Conservation (phyloP, 2,329 filamentous ascomycete genomes). For the Nannizziopsis barbatae region DNA sequence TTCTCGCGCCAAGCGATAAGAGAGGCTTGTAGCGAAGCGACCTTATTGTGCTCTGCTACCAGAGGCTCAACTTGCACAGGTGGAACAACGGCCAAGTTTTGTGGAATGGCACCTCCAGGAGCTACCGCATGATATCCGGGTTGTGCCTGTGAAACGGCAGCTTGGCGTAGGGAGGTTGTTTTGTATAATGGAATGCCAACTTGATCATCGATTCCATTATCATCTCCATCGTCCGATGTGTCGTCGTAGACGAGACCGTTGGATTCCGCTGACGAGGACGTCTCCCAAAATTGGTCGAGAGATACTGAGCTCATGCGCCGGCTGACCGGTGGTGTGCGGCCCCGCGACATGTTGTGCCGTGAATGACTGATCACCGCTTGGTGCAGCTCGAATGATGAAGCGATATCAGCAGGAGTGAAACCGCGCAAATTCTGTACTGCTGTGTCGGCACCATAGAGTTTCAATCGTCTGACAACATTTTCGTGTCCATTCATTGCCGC, state of each 20-base stretch:
- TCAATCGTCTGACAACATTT: constrained; percentile 64
- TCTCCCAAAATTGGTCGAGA: constrained; percentile 56
- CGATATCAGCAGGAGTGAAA: constrained; percentile 59
- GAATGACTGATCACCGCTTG: constrained; percentile 52
- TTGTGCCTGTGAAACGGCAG: constrained; percentile 26
- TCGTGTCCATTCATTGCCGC: constrained; percentile 64
- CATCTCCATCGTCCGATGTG: constrained; percentile 22
- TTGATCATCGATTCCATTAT: constrained; percentile 23
- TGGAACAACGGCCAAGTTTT: constrained; percentile 15
- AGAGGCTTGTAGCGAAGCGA: constrained; percentile 48
- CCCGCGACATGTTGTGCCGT: constrained; percentile 55
- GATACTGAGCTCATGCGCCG: constrained; percentile 49
- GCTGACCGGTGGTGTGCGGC: constrained; percentile 44
- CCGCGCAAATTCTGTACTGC: constrained; percentile 58
- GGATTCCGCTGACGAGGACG: constrained; percentile 37
- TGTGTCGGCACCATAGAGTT: constrained; percentile 61
- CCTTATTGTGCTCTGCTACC: constrained; percentile 21
- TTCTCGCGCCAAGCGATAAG: constrained; percentile 64
- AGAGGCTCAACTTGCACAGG: constrained; percentile 19
- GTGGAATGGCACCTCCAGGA: constrained; percentile 16
- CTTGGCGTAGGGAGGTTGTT: constrained; percentile 27
- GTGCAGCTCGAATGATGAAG: constrained; percentile 53
- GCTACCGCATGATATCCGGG: constrained; percentile 16
- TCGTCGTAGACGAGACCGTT: constrained; percentile 36
- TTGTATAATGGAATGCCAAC: constrained; percentile 20